Evolutionary conservation across 176 grass and related monocot species (phyloP), one percentile per base, ranked within the genome.

Genomic region (Aegilops longissima): DNA sequence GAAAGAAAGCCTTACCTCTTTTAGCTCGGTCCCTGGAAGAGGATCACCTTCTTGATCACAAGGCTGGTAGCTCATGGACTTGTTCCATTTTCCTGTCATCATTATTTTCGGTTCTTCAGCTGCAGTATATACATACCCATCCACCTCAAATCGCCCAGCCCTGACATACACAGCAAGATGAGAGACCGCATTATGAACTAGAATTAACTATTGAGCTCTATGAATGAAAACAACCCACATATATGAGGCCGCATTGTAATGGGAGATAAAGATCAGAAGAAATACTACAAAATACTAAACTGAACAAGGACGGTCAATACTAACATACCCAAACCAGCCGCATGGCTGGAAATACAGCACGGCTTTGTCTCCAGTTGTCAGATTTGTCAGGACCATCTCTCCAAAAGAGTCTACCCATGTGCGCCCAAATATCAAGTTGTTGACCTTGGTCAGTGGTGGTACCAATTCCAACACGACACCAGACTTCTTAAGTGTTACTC

Each of bases 361-460:
- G 81, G 89, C 97, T 92, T 97, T 99, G 70, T 99, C 97, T 49
- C 94, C 92, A 17, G 94, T 93, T 74, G 97, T 95, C 73, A 93
- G 81, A 75, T 99, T 97, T 72, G 89, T 93, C 85, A 97, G 61
- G 47, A 99, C 70, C 97, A 99, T 83, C 86, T 97, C 97, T 45
- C 97, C 97, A 87, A 33, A 75, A 56, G 97, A 90, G 49, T 99
- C 97, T 58, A 93, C 63, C 92, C 92, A 99, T 24, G 94, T 99
- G 40, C 97, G 91, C 23, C 97, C 97, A 88, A 99, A 99, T 80
- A 97, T 99, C 39, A 99, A 85, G 80, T 99, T 99, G 87, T 97
- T 94, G 78, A 82, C 97, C 80, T 94, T 97, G 35, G 97, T 93
- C 59, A 14, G 85, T 12, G 90, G 97, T 66, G 97, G 97, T 58